Evolutionary conservation across 2,329 filamentous ascomycete species (phyloP).

Genomic region (Monosporascus ibericus): DNA sequence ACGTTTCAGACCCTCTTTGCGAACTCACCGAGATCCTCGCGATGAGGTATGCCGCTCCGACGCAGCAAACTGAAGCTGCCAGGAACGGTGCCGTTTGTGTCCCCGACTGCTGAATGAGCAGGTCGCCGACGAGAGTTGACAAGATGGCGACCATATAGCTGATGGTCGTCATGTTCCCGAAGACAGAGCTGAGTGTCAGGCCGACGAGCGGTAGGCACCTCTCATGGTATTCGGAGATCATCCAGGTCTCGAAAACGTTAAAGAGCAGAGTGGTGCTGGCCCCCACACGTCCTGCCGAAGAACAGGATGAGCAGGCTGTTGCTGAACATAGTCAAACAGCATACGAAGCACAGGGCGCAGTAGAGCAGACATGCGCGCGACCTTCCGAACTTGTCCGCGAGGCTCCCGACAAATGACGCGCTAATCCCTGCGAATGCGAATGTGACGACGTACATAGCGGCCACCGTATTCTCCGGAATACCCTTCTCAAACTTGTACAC

Average conservation of each 20-base stretch:
- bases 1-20: neutral
- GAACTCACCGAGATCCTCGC: neutral
- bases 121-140: conserved; percentile 46
- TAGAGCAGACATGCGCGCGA: conserved; percentile 46
- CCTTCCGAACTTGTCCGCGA: conserved; percentile 41
- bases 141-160: conserved; percentile 51
- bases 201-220: conserved; percentile 35
- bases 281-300: conserved; percentile 47
- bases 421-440: conserved; percentile 35
- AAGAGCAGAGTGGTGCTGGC: conserved; percentile 53
- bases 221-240: conserved; percentile 49
- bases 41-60: no score
- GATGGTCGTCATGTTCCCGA: conserved; percentile 45
- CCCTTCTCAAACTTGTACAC: no score
- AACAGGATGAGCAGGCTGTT: conserved; percentile 39
- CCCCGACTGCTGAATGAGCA: conserved; percentile 39
- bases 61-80: neutral
- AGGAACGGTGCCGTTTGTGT: conserved; percentile 50
- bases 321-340: conserved; percentile 46
- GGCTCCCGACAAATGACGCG: conserved; percentile 32
- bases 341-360: conserved; percentile 44
- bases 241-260: conserved; percentile 55
- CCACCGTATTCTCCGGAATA: no score
- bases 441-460: no score
- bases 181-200: conserved; percentile 34